phyloP scores from a whole-genome alignment of 768 basidiomycete genomes.

The Postia placenta region DNA sequence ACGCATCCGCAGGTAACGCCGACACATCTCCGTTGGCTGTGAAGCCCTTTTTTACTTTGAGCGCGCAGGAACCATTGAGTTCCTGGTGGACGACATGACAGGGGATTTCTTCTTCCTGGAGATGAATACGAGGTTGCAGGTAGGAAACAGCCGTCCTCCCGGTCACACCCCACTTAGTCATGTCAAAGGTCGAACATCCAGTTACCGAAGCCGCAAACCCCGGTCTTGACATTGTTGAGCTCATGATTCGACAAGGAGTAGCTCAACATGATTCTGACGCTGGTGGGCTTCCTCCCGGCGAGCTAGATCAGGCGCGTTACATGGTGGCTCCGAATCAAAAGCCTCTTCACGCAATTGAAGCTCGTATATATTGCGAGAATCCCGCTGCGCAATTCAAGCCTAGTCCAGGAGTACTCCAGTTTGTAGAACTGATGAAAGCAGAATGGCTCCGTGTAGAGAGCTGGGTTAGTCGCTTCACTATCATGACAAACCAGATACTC shows the following conservation, averaged over 20 bases:
- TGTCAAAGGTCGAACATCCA: conserved; percentile 63
- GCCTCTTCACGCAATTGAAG: conserved; percentile 43
- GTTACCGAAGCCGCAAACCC: conserved; percentile 53
- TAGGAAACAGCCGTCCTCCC: conserved; percentile 10
- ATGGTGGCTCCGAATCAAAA: conserved; percentile 9
- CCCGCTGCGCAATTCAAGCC: conserved; percentile 52
- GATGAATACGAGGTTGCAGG: conserved; percentile 66
- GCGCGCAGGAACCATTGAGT: conserved; percentile 57
- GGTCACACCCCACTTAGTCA: no score
- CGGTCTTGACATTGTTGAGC: conserved; percentile 53
- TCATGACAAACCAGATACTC: background rate
- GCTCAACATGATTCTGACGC: conserved; percentile 25
- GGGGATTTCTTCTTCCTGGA: conserved; percentile 62
- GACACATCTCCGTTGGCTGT: background rate
- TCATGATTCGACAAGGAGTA: conserved; percentile 59
- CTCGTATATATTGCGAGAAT: conserved; percentile 58
- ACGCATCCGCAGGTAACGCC: conserved; percentile 49
- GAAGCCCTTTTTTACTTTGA: background rate
- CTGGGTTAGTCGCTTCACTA: conserved; percentile 34
- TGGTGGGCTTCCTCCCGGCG: conserved; percentile 14
- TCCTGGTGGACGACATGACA: conserved; percentile 49
- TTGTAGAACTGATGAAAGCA: conserved; percentile 35
- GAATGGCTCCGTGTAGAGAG: conserved; percentile 58
- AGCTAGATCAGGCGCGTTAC: conserved; percentile 35
- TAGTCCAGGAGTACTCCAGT: conserved; percentile 55